phyloP scores from a whole-genome alignment of 2,329 filamentous ascomycete genomes.

The Beauveria sp. region DNA sequence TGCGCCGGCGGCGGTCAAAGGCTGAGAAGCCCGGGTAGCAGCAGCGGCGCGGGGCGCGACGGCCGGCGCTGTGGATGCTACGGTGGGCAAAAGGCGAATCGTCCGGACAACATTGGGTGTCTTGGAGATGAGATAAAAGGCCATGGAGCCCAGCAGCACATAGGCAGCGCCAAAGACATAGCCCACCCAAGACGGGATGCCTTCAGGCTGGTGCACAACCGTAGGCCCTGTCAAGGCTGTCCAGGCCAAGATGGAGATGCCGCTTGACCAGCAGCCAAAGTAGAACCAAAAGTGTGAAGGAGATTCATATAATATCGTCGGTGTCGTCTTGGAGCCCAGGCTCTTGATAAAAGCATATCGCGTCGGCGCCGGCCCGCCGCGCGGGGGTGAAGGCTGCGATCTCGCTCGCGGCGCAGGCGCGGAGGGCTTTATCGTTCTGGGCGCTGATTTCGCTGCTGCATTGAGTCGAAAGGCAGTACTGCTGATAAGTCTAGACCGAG shows the following conservation, averaged over 20 bases:
- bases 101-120: slow-evolving; percentile 49
- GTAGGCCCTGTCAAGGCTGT: slow-evolving; percentile 26
- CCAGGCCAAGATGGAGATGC: slow-evolving; percentile 33
- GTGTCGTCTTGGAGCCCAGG: slow-evolving; percentile 46
- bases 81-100: slow-evolving; percentile 46
- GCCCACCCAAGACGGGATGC: slow-evolving; percentile 48
- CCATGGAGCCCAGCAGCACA: slow-evolving; percentile 51
- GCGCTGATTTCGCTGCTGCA: background rate
- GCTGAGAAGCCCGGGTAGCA: slow-evolving; percentile 7
- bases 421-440: background rate
- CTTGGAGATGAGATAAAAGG: slow-evolving; percentile 50
- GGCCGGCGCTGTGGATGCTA: slow-evolving; percentile 3
- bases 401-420: background rate
- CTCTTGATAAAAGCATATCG: slow-evolving; percentile 43
- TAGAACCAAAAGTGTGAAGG: slow-evolving; percentile 58
- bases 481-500: slow-evolving; percentile 2
- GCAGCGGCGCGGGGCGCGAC: slow-evolving; percentile 10
- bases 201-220: slow-evolving; percentile 34
- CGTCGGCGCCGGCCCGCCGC: slow-evolving; percentile 17
- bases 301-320: slow-evolving; percentile 56
- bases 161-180: slow-evolving; percentile 50
- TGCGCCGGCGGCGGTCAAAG: slow-evolving; percentile 12
- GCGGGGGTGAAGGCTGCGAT: background rate
- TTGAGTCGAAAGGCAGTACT: background rate
- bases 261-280: slow-evolving; percentile 49